A percentile compares a stretch with the other conserved stretches of the same genome.
Evolutionary conservation across 306 rosid genomes (phyloP).

Genomic region (Acacia confusa): DNA sequence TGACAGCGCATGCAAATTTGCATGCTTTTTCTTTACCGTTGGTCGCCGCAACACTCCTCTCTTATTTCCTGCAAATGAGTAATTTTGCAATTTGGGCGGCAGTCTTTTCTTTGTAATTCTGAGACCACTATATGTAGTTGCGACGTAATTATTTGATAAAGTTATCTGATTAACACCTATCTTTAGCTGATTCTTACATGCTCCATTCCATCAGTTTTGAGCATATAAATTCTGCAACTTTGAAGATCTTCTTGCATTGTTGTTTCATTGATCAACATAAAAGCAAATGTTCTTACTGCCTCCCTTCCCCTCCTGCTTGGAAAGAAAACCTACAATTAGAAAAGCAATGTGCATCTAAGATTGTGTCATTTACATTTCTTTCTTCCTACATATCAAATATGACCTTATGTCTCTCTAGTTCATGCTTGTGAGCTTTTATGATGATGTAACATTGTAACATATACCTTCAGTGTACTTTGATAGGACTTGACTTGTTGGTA

Average conservation of each 20-base stretch:
- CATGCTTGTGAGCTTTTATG: constrained; percentile 21
- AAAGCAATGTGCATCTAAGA: constrained; percentile 15
- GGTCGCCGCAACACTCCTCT: not conserved
- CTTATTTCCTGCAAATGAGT: not conserved
- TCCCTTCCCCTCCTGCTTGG: not conserved
- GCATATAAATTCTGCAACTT: constrained; percentile 1
- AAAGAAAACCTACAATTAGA: constrained; percentile 1
- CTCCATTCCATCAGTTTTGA: not conserved
- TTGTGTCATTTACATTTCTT: not conserved
- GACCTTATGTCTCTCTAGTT: constrained; percentile 9
- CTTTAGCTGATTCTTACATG: not conserved
- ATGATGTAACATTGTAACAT: not conserved
- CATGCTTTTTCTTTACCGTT: not conserved
- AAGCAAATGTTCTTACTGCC: not conserved
- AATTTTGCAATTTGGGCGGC: not conserved
- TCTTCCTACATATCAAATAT: not conserved
- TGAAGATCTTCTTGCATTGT: not conserved
- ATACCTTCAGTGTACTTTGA: constrained; percentile 7
- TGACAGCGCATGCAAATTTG: constrained; percentile 12
- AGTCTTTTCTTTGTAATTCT: not conserved
- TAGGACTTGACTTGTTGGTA: not conserved
- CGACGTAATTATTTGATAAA: not conserved
- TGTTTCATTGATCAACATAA: not conserved
- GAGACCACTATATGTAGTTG: not conserved
- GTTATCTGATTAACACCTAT: not conserved